Evolutionary conservation across 495 filamentous ascomycete species (phyloP).

Genomic region (Lasiosphaeris hirsuta): DNA sequence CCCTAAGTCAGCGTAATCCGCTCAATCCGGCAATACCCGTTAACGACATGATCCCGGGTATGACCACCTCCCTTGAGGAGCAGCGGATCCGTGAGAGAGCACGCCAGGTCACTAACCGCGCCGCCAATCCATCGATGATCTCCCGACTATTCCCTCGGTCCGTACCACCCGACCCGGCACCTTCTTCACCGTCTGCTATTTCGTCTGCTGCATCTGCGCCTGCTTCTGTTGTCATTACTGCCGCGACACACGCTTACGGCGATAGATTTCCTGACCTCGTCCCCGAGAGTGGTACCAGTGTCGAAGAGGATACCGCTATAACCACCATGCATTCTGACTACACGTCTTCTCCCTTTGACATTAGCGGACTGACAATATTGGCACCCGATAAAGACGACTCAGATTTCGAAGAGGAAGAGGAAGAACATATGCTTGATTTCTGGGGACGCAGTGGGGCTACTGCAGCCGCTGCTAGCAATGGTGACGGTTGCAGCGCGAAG

Average conservation of each 20-base stretch:
- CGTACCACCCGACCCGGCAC: neutral
- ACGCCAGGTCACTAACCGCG: neutral
- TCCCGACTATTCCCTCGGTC: neutral
- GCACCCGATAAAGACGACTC: neutral
- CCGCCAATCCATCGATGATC: constrained; percentile 3
- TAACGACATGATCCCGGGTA: neutral
- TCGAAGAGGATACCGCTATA: no score
- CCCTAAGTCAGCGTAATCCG: neutral
- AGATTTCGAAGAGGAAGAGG: constrained; percentile 24
- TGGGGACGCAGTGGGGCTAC: constrained; percentile 49
- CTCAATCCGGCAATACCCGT: neutral
- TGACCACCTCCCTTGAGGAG: neutral
- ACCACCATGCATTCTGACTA: no score
- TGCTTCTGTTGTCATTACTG: neutral
- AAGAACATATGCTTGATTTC: constrained; percentile 57
- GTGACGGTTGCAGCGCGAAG: neutral
- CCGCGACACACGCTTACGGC: no score
- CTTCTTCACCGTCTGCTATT: neutral
- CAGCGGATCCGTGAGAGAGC: neutral
- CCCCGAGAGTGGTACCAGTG: no score
- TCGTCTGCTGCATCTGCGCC: neutral
- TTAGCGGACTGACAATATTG: no score
- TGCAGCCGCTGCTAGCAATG: neutral
- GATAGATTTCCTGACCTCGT: no score
- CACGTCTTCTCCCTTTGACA: neutral